These are phyloP conservation scores for Pleurotus eryngii DNA, from an alignment of 768 basidiomycete species.

Conservation along the genomic window DNA sequence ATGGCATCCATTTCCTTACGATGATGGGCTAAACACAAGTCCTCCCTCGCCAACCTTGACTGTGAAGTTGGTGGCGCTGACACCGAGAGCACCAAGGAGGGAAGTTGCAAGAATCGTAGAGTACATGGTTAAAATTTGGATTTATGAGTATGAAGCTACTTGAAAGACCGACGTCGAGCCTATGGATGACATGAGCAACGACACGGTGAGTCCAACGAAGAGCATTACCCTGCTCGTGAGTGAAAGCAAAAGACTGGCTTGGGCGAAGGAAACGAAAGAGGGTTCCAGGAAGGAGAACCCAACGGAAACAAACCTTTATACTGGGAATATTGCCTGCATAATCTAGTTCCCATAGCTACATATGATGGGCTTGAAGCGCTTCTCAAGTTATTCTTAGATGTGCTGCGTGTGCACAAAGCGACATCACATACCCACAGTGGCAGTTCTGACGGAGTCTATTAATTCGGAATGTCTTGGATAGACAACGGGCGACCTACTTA, in stretches of 20 bases:
- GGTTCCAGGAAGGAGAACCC: background rate
- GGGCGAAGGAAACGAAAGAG: constrained; percentile 23
- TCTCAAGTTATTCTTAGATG: background rate
- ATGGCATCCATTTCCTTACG: background rate
- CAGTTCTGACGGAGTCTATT: too few species aligned
- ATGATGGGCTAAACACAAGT: constrained; percentile 10
- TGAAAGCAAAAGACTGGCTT: constrained; percentile 30
- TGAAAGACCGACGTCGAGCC: constrained; percentile 31
- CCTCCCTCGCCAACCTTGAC: constrained; percentile 41
- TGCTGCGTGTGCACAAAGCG: background rate
- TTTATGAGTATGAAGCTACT: constrained; percentile 11
- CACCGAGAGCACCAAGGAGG: constrained; percentile 29
- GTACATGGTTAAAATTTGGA: constrained; percentile 41
- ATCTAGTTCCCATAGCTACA: constrained; percentile 1
- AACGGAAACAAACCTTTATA: background rate
- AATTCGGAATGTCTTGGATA: too few species aligned
- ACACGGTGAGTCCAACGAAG: background rate
- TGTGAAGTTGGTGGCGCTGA: constrained; percentile 30
- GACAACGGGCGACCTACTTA: too few species aligned
- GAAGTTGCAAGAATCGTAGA: constrained; percentile 41
- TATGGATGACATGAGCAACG: constrained; percentile 13
- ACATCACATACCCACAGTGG: background rate
- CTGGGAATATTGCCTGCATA: background rate
- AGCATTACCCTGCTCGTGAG: constrained; percentile 45
- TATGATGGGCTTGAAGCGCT: background rate